These are phyloP conservation scores for Maudiozyma humilis DNA, from an alignment of 1,139 yeast species.

Conservation along the genomic window DNA sequence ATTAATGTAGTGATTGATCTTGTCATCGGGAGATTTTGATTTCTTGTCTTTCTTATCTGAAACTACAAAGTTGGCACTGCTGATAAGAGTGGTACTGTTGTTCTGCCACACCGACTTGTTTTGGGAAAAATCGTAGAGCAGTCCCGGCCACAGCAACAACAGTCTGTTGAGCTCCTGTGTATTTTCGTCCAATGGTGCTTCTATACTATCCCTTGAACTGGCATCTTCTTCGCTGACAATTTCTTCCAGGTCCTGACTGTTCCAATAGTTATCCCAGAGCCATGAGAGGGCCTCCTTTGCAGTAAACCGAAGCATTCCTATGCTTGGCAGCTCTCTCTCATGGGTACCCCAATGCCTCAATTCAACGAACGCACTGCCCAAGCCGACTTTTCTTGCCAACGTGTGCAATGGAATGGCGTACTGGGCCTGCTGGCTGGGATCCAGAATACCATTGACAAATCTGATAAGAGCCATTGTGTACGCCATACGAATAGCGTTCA, in stretches of 20 bases:
- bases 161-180: constrained; percentile 7
- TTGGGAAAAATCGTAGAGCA: constrained; percentile 20
- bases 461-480: constrained; percentile 66
- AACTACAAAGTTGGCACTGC: constrained; percentile 19
- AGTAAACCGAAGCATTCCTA: constrained; percentile 55
- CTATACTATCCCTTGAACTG: constrained; percentile 26
- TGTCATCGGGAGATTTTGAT: constrained; percentile 12
- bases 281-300: constrained; percentile 59
- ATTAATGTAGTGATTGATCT: constrained; percentile 14
- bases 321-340: constrained; percentile 61
- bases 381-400: constrained; percentile 57
- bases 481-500: constrained; percentile 15
- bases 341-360: constrained; percentile 88
- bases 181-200: constrained; percentile 11
- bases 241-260: constrained; percentile 27
- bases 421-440: constrained; percentile 73
- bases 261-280: constrained; percentile 75
- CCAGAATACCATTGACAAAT: constrained; percentile 86
- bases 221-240: constrained; percentile 23
- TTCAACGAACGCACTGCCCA: constrained; percentile 85
- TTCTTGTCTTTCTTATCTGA: constrained; percentile 5
- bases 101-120: constrained; percentile 25
- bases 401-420: constrained; percentile 73
- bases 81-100: constrained; percentile 14
- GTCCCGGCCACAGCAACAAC: constrained; percentile 7